Conservation (phyloP, 2,329 filamentous ascomycete genomes). For the Polychaeton citri region DNA sequence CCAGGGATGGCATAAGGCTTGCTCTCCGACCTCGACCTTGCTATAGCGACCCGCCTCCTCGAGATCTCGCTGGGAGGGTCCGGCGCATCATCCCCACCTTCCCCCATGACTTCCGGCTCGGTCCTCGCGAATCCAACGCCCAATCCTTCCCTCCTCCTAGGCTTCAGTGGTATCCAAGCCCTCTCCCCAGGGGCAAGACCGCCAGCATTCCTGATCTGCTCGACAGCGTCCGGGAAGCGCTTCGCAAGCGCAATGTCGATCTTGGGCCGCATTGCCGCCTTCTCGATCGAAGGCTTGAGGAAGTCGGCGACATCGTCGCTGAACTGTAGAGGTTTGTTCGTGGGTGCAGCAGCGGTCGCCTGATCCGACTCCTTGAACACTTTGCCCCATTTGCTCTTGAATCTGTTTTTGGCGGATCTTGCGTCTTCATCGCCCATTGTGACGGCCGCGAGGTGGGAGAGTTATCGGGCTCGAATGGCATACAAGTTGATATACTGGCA, state of each 20-base stretch:
- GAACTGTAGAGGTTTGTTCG: conserved; percentile 12
- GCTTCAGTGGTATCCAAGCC: conserved; percentile 16
- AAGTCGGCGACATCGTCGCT: conserved; percentile 44
- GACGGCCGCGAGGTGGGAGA: too few species aligned
- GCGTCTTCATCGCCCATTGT: neutral
- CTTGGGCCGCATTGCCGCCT: conserved; percentile 24
- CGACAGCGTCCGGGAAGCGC: conserved; percentile 37
- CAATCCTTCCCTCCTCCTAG: conserved; percentile 50
- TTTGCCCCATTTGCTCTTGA: conserved; percentile 21
- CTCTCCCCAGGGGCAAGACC: conserved; percentile 2
- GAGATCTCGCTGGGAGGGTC: conserved; percentile 59
- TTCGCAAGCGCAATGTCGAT: conserved; percentile 38
- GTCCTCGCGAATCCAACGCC: conserved; percentile 61
- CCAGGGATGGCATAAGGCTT: conserved; percentile 4
- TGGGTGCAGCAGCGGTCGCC: neutral
- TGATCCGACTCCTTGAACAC: conserved; percentile 12
- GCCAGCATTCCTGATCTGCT: conserved; percentile 7
- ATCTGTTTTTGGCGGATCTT: conserved; percentile 1
- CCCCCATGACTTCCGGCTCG: conserved; percentile 70
- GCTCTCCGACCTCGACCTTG: conserved; percentile 16
- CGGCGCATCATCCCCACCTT: conserved; percentile 79
- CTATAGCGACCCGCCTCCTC: conserved; percentile 32
- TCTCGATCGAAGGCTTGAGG: conserved; percentile 39
- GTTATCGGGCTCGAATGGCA: too few species aligned
- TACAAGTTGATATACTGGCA: too few species aligned